These are phyloP conservation scores for Lathyrus tuberosus DNA, from an alignment of 306 rosid genomes.

Conservation along the genomic window DNA sequence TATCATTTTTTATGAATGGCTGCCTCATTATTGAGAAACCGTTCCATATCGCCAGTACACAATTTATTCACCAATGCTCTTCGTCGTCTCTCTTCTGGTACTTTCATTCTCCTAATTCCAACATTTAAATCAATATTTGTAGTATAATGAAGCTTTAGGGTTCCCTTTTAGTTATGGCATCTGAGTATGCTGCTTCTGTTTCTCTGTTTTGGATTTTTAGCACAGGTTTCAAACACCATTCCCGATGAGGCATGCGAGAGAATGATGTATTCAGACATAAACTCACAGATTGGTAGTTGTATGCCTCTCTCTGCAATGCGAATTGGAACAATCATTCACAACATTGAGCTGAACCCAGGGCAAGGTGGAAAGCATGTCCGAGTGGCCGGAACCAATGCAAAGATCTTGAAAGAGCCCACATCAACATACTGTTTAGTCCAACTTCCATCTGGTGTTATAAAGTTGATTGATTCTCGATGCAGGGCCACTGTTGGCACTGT, in stretches of 20 bases:
- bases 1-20: too few species aligned
- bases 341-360: slow-evolving; percentile 69
- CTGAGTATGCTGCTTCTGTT: too few species aligned
- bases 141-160: too few species aligned
- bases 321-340: slow-evolving; percentile 83
- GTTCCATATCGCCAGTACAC: too few species aligned
- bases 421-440: slow-evolving; percentile 59
- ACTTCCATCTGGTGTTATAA: slow-evolving; percentile 74
- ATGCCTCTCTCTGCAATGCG: slow-evolving; percentile 83
- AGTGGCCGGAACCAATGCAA: slow-evolving; percentile 80
- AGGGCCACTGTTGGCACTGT: slow-evolving; percentile 79
- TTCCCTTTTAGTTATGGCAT: too few species aligned
- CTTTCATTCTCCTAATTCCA: background rate
- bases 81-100: too few species aligned
- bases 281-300: slow-evolving; percentile 81
- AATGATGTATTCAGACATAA: too few species aligned
- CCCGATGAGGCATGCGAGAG: slow-evolving; percentile 67
- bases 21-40: too few species aligned
- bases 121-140: background rate
- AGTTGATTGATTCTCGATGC: slow-evolving; percentile 70
- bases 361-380: slow-evolving; percentile 93
- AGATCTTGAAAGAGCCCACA: slow-evolving; percentile 81
- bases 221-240: slow-evolving; percentile 53
- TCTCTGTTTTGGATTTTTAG: slow-evolving; percentile 13
- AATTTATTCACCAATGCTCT: too few species aligned